These are phyloP conservation scores for Cutaneotrichosporon sp. DNA, from an alignment of 1,284 basidiomycete species.

Conservation along the genomic window DNA sequence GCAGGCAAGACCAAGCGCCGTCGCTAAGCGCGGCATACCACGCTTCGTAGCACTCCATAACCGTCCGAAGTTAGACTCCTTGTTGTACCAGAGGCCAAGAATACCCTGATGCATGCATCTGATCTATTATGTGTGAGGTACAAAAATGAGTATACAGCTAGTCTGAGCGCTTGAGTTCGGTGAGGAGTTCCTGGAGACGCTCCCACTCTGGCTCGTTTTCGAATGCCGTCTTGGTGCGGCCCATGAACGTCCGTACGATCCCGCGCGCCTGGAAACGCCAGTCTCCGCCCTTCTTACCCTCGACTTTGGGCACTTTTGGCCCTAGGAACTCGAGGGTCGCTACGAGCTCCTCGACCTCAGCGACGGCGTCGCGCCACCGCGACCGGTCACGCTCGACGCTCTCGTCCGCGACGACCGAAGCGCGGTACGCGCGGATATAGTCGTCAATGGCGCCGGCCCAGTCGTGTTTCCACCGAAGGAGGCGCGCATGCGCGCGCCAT, in stretches of 20 bases:
- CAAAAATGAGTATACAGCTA: neutral
- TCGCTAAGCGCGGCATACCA: conserved; percentile 11
- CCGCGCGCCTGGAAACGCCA: conserved; percentile 85
- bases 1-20: conserved; percentile 34
- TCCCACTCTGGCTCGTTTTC: conserved; percentile 82
- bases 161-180: conserved; percentile 46
- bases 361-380: conserved; percentile 66
- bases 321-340: conserved; percentile 78
- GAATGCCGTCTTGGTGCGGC: conserved; percentile 58
- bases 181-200: conserved; percentile 56
- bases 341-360: conserved; percentile 73
- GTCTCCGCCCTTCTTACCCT: conserved; percentile 52
- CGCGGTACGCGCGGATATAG: conserved; percentile 75
- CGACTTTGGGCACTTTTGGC: conserved; percentile 52
- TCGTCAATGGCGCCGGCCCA: conserved; percentile 75
- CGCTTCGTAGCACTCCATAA: too few species aligned
- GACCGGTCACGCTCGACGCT: conserved; percentile 60
- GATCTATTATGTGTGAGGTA: conserved; percentile 2
- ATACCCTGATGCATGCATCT: conserved; percentile 14
- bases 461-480: conserved; percentile 64
- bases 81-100: conserved; percentile 10
- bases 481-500: conserved; percentile 72
- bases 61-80: too few species aligned
- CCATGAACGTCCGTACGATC: conserved; percentile 81
- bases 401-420: conserved; percentile 61